Evolutionary conservation across 148 eudicot genomes (phyloP).

Genomic region (Beta vulgaris): DNA sequence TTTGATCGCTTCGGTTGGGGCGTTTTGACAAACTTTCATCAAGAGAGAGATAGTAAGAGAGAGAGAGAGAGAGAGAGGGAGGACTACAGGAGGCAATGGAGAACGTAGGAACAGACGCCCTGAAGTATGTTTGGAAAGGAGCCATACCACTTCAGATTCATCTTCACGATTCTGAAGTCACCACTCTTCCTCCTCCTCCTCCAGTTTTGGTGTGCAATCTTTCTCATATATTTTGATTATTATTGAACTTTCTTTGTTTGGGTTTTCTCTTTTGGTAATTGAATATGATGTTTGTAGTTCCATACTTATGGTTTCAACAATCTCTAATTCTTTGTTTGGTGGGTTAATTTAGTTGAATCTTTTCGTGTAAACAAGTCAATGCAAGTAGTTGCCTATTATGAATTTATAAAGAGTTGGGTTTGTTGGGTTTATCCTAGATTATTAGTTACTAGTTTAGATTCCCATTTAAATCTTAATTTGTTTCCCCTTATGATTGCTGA

Average conservation of each 20-base stretch:
- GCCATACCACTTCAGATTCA: conserved; percentile 85
- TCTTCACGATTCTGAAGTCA: conserved; percentile 92
- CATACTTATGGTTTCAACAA: background rate
- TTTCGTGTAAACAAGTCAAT: background rate
- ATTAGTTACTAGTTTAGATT: background rate
- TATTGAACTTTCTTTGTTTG: background rate
- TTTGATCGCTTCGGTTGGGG: too few relatives aligned
- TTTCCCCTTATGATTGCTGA: too few relatives aligned
- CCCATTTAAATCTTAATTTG: background rate
- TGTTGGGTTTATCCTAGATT: background rate
- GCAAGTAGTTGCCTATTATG: background rate
- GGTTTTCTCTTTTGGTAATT: background rate
- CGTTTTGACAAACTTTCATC: too few relatives aligned
- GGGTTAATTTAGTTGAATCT: background rate
- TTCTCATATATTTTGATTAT: conserved; percentile 3
- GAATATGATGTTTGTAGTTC: background rate
- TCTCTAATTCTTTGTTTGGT: background rate
- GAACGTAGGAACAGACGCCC: conserved; percentile 49
- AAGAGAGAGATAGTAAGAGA: too few relatives aligned
- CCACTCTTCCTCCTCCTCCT: conserved; percentile 91
- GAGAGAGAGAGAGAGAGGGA: too few relatives aligned
- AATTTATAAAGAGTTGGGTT: too few relatives aligned
- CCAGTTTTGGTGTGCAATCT: conserved; percentile 59
- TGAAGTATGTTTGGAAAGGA: conserved; percentile 69
- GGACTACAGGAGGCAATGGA: conserved; percentile 26